Base-by-base conservation (phyloP, 140 eudicot genomes). In the Stevia rebaudiana region DNA sequence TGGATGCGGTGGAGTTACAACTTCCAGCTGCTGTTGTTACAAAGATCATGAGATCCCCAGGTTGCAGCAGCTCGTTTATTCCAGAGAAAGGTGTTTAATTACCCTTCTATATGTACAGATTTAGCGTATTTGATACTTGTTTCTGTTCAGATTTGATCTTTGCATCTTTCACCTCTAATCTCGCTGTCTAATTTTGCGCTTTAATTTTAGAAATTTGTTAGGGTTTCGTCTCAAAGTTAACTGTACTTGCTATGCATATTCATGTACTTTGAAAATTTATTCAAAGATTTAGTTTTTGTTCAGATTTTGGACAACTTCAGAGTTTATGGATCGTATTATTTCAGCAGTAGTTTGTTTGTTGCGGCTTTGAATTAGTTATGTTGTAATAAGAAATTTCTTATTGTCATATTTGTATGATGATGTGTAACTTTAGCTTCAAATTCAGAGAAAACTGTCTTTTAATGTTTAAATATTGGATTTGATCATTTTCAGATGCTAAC, bases 41-140 rank as follows among this genome's bases (percentile, higher is more conserved):
- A 31, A 76, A 75, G 75, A 78, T 82, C 75, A 85, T 87, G 96
- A 91, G 98, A 74, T 85, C 98, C 31, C 86, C 87, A 44, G 83
- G 95, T 67, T 84, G 73, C 59, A 73, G 44, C 19, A 57, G 78
- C 64, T 75, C 83, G 0, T 74, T 75, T 57, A 51, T 43, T 42
- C 69, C 37, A 31, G 75, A 73, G 18, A 82, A 79, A 76, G 97
- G 97, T 86, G 36, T 9, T 19, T 67, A 7, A 30, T 74, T 59
- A 33, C 16, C 8, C 43, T 12, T 39, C 5, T 61, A 12, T 50
- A 25, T 24, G 56, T 71, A 13, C 30, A 12, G 36, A 11, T 63
- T 42, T 63, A 11, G 66, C 42, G 3, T 3, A 19, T 21, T 4
- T 33, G 22, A 63, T 49, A 73, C 48, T 58, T 42, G 39, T 40